Evolutionary conservation across 768 basidiomycete species (phyloP).

Genomic region (Epithele typhae): DNA sequence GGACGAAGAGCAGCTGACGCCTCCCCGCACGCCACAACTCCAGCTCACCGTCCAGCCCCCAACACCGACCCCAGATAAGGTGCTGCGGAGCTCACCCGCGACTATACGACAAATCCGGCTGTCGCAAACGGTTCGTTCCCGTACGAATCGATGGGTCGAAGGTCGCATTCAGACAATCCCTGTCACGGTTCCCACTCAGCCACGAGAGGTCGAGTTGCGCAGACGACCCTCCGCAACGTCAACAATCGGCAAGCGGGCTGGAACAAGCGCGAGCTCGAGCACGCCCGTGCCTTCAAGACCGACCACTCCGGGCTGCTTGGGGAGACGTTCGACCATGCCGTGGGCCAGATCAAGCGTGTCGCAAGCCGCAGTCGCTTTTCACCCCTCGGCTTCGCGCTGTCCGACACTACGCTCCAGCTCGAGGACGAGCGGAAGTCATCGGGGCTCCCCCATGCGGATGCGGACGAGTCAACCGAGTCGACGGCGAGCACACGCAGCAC

Average conservation of each 20-base stretch:
- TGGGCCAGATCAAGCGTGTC: conserved; percentile 18
- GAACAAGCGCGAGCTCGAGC: background rate
- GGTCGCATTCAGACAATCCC: too few species aligned
- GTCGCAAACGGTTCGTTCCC: conserved; percentile 49
- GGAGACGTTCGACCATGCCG: conserved; percentile 23
- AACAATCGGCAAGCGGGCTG: too few species aligned
- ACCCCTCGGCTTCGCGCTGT: background rate
- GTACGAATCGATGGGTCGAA: conserved; percentile 57
- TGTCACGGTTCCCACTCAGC: too few species aligned
- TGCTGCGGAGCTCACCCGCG: conserved; percentile 10
- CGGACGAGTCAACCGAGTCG: too few species aligned
- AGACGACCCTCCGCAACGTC: too few species aligned
- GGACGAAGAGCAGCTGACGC: conserved; percentile 10
- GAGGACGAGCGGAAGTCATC: too few species aligned
- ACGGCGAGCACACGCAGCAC: too few species aligned
- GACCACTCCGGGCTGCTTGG: conserved; percentile 5
- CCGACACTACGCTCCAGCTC: too few species aligned
- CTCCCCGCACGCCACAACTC: conserved; percentile 8
- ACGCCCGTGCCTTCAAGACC: conserved; percentile 1
- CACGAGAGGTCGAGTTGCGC: too few species aligned
- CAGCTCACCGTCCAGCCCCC: conserved; percentile 25
- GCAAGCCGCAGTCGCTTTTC: conserved; percentile 7
- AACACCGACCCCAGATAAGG: conserved; percentile 17
- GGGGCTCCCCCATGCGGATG: too few species aligned
- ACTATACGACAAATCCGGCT: conserved; percentile 28